Conservation (phyloP, 2,329 filamentous ascomycete species). For the Acarospora socialis region DNA sequence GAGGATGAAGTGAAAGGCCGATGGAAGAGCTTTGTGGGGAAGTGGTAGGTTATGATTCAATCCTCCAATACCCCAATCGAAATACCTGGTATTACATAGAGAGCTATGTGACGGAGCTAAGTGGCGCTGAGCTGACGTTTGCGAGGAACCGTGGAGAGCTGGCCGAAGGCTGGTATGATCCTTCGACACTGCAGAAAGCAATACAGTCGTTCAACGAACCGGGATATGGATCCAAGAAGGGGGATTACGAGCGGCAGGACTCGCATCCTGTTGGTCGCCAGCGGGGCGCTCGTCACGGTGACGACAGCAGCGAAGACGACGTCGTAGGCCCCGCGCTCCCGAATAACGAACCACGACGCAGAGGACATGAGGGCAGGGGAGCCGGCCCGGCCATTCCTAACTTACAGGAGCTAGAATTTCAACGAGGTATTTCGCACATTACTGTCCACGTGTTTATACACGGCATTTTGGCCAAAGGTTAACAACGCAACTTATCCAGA, state of each 20-base stretch:
- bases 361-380: too few species aligned
- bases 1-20: slow-evolving; percentile 65
- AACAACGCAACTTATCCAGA: slow-evolving; percentile 22
- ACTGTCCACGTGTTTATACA: background rate
- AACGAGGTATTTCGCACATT: slow-evolving; percentile 20
- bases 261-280: slow-evolving; percentile 2
- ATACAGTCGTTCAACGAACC: slow-evolving; percentile 12
- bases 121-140: slow-evolving; percentile 38
- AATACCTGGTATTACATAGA: background rate
- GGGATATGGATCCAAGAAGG: slow-evolving; percentile 13
- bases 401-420: slow-evolving; percentile 56
- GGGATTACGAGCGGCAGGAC: slow-evolving; percentile 16
- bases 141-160: slow-evolving; percentile 70
- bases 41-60: slow-evolving; percentile 48
- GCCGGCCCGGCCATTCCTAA: slow-evolving; percentile 52
- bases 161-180: slow-evolving; percentile 87
- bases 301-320: slow-evolving; percentile 43
- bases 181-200: slow-evolving; percentile 48
- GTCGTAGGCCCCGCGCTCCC: slow-evolving; percentile 45
- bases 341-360: slow-evolving; percentile 13
- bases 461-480: slow-evolving; percentile 17
- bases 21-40: slow-evolving; percentile 85
- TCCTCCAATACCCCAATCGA: background rate
- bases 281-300: slow-evolving; percentile 14
- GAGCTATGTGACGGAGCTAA: background rate